Base-by-base conservation (phyloP, 305 asterid genomes). In the Fraxinus xanthoxyloides region DNA sequence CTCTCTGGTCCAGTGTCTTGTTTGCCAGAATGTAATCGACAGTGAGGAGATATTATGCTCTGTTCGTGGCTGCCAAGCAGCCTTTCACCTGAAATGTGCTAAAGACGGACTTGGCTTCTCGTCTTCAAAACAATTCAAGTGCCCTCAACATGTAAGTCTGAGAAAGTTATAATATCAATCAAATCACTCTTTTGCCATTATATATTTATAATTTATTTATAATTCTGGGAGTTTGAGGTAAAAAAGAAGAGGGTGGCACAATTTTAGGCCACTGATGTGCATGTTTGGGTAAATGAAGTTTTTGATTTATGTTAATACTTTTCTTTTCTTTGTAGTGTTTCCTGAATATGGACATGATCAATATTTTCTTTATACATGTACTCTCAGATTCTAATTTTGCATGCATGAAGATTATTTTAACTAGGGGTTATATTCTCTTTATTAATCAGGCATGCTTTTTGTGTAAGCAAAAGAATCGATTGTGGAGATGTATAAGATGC, bases 141-240 rank as follows among this genome's bases (percentile, higher is more conserved):
- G 99, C 86, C 97, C 98, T 59, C 98, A 90, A 65, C 99, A 95
- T 90, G 99, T 95, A 90, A 91, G 94, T 88, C 81, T 75, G 72
- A 77, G 82, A 35, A n/a, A 35, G 34, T 72, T 17, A 59, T 19
- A 48, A 19, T 69, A 21, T 70, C 63, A 75, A 13, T 19, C 46
- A 32, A 15, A 79, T 74, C 24, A 72, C 12, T 31, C 28, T 48
- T 31, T 72, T 31, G 10, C 43, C 2, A 28, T 72, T 32, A 31
- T 32, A 15, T 7, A 15, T n/a, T 32, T 30, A 70, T 59, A 21
- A 21, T 59, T 59, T 63, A 63, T 8, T 63, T 1, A 56, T 23
- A 61, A 7, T 61, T 8, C 73, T 65, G 36, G 73, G 21, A 67
- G 74, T 28, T 28, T 13, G 74, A 67, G 36, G 36, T 13, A 4